These are phyloP conservation scores for Coffea humblotiana DNA, from an alignment of 305 asterid genomes.

Conservation along the genomic window DNA sequence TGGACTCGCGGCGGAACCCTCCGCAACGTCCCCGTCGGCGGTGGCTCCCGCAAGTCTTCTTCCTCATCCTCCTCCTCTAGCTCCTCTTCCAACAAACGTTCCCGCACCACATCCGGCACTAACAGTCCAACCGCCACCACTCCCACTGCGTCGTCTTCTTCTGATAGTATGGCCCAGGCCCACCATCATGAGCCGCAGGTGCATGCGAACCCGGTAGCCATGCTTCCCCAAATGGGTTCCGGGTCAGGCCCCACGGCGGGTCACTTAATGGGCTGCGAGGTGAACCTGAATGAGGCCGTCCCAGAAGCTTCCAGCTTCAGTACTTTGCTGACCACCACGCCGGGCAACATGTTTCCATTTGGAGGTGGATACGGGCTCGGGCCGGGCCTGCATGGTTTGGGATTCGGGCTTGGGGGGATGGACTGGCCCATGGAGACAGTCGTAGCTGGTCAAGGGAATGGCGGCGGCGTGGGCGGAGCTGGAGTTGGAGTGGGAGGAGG, in stretches of 20 bases:
- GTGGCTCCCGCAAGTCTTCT: slow-evolving; percentile 47
- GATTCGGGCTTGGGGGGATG: slow-evolving; percentile 36
- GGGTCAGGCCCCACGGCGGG: slow-evolving; percentile 26
- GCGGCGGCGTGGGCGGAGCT: slow-evolving; percentile 10
- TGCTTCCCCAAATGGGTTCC: slow-evolving; percentile 17
- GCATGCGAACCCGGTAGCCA: slow-evolving; percentile 14
- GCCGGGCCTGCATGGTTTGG: slow-evolving; percentile 31
- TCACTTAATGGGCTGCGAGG: slow-evolving; percentile 23
- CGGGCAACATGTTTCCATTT: slow-evolving; percentile 28
- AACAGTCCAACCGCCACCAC: not conserved
- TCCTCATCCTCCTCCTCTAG: slow-evolving; percentile 24
- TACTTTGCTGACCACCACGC: slow-evolving; percentile 30
- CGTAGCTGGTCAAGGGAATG: slow-evolving; percentile 12
- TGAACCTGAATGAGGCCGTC: slow-evolving; percentile 38
- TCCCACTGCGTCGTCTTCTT: slow-evolving; percentile 9
- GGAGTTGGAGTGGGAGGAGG: slow-evolving; percentile 10
- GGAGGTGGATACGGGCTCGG: slow-evolving; percentile 37
- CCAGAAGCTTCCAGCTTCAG: slow-evolving; percentile 31
- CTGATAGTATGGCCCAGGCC: slow-evolving; percentile 1
- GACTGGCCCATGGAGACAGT: slow-evolving; percentile 51
- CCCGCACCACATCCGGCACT: slow-evolving; percentile 22
- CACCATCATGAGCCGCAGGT: slow-evolving; percentile 4
- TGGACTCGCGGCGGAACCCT: slow-evolving; percentile 73
- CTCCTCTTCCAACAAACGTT: slow-evolving; percentile 37
- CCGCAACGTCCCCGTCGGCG: slow-evolving; percentile 63